Evolutionary conservation across 257 asterid genomes (phyloP).

Genomic region (Parsonsia alboflavescens): DNA sequence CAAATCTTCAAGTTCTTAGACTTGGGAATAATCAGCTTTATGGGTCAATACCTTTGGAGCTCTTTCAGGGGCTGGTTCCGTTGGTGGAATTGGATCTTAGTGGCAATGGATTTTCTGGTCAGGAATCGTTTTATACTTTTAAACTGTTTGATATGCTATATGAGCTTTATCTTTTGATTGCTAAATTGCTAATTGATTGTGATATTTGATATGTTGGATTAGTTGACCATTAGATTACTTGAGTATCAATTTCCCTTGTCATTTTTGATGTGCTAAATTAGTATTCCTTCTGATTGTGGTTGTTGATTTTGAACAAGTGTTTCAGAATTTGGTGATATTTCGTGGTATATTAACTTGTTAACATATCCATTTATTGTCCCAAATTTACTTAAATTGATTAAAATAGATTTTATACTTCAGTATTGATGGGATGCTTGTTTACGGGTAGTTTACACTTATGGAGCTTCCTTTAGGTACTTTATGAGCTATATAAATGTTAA

Average conservation of each 20-base stretch:
- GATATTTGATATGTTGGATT: background rate
- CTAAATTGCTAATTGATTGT: background rate
- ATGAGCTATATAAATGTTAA: background rate
- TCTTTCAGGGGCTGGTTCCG: conserved; percentile 57
- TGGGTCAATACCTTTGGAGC: conserved; percentile 57
- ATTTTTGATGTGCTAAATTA: background rate
- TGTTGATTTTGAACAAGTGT: background rate
- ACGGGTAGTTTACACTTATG: background rate
- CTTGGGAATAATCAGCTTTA: conserved; percentile 56
- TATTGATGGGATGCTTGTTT: background rate
- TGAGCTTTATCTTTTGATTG: background rate
- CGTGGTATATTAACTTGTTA: background rate
- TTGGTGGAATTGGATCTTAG: conserved; percentile 79
- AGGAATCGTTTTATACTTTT: conserved; percentile 12
- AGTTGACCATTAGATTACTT: background rate
- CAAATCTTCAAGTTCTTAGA: conserved; percentile 52
- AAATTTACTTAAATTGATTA: background rate
- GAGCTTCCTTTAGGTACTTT: conserved; percentile 2
- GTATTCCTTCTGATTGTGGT: background rate
- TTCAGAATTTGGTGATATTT: background rate
- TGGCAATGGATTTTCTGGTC: conserved; percentile 72
- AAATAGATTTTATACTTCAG: background rate
- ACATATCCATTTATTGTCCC: background rate
- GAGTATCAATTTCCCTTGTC: background rate
- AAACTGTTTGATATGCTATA: background rate